A percentile compares a stretch with the other conserved stretches of the same genome.
Conservation (phyloP, 2,329 filamentous ascomycete species). For the Plenodomus tracheiphilus region DNA sequence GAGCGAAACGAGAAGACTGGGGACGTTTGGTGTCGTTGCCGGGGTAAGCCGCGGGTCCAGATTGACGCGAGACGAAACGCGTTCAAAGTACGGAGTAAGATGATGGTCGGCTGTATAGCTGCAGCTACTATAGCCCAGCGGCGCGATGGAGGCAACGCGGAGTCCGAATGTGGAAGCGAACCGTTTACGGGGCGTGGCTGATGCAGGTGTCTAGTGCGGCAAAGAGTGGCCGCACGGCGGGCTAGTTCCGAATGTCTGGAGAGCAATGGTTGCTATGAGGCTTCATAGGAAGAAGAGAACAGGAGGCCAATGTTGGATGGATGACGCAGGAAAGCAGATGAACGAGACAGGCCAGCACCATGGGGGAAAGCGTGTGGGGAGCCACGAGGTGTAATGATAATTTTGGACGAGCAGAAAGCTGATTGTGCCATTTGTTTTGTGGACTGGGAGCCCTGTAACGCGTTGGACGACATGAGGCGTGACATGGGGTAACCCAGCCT, state of each 20-base stretch:
- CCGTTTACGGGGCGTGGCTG: constrained; percentile 34
- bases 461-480: constrained; percentile 38
- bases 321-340: constrained; percentile 29
- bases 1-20: constrained; percentile 25
- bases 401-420: constrained; percentile 35
- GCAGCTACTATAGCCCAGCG: constrained; percentile 14
- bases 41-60: constrained; percentile 32
- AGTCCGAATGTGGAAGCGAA: constrained; percentile 24
- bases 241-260: constrained; percentile 22
- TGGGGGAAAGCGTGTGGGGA: constrained; percentile 29
- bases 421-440: constrained; percentile 39
- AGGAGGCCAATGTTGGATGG: constrained; percentile 23
- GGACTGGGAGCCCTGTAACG: constrained; percentile 32
- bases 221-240: constrained; percentile 16
- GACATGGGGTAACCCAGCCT: constrained; percentile 24
- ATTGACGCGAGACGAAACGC: constrained; percentile 33
- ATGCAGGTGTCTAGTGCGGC: constrained; percentile 31
- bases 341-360: constrained; percentile 18
- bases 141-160: constrained; percentile 24
- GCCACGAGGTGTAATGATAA: constrained; percentile 35
- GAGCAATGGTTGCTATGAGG: constrained; percentile 12
- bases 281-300: constrained; percentile 22
- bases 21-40: constrained; percentile 24
- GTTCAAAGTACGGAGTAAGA: constrained; percentile 34
- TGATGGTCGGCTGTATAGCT: constrained; percentile 13